Evolutionary conservation across 1,139 yeast species (phyloP), one percentile per base, ranked within the genome.

Genomic region (Diutina siamensis): DNA sequence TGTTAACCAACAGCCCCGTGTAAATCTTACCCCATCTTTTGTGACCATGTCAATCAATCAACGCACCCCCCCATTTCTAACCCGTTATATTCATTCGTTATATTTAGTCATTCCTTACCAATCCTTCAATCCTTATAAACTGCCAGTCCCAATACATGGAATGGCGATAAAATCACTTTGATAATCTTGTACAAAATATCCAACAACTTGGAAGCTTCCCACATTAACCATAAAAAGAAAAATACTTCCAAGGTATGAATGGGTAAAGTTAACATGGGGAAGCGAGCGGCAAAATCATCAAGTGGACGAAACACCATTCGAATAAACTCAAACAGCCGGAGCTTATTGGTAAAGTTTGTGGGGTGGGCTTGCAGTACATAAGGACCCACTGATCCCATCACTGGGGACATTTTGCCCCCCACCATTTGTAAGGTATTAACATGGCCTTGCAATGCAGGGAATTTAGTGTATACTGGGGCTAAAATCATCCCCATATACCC

Each of bases 151-250:
- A 38, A 38, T 3, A 38, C 32, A 5, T n/a, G 31, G 42, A 38
- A 38, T 12, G 42, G 42, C 42, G 20, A 10, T 18, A 38, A 38
- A 15, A 38, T 25, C 20, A 25, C 19, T 20, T 25, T 22, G 21
- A 38, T 15, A n/a, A 38, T 38, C n/a, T 25, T 25, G 8, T 25
- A 22, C 32, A 38, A 38, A 38, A 38, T 22, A 25, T 38, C 42
- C 42, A 38, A 38, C 21, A 38, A 38, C 21, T 38, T 38, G 12
- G 32, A 25, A 10, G 42, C 42, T 15, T 38, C 42, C 42, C 42
- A 38, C 42, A 38, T 38, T 17, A 38, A 20, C 42, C 42, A 38
- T 25, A 38, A 38, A n/a, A 38, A 38, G 42, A 38, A 38, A 12
- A 38, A 38, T 4, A 22, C 25, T 17, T 38, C 42, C 20, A 38